Evolutionary conservation across 129 eudicot genomes (phyloP).

Genomic region (Cynara cardunculus): DNA sequence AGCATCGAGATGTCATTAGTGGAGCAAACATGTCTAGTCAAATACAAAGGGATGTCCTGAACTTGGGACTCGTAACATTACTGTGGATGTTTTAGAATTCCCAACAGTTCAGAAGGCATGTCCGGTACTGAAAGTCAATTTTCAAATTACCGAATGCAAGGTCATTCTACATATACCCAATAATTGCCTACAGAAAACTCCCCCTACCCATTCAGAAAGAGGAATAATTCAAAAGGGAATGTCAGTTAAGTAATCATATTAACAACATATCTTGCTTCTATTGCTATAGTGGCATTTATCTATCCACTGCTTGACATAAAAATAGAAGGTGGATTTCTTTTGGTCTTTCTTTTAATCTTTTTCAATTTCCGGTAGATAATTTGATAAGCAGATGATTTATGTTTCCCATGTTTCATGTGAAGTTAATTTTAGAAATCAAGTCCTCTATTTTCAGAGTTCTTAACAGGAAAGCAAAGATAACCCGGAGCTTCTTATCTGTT

Average conservation of each 20-base stretch:
- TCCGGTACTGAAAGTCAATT: background rate
- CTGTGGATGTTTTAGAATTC: background rate
- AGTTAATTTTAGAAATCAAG: background rate
- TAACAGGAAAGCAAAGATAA: background rate
- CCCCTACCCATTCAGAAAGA: background rate
- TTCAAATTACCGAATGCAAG: background rate
- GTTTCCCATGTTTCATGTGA: background rate
- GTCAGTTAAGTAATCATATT: background rate
- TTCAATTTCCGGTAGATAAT: background rate
- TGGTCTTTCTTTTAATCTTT: background rate
- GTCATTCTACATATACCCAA: background rate
- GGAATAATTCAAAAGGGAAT: background rate
- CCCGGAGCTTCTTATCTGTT: too few relatives aligned
- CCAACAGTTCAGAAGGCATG: background rate
- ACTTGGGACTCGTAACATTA: background rate
- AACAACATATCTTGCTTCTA: background rate
- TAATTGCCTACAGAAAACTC: background rate
- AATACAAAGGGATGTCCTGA: background rate
- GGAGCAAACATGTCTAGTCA: background rate
- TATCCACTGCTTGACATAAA: background rate
- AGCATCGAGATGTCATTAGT: background rate
- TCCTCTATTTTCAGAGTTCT: constrained; percentile 8
- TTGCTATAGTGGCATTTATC: background rate
- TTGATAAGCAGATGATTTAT: background rate
- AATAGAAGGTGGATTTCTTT: background rate